These are phyloP conservation scores for Calonectria ilicicola DNA, from an alignment of 2,329 filamentous ascomycete species.

Conservation along the genomic window DNA sequence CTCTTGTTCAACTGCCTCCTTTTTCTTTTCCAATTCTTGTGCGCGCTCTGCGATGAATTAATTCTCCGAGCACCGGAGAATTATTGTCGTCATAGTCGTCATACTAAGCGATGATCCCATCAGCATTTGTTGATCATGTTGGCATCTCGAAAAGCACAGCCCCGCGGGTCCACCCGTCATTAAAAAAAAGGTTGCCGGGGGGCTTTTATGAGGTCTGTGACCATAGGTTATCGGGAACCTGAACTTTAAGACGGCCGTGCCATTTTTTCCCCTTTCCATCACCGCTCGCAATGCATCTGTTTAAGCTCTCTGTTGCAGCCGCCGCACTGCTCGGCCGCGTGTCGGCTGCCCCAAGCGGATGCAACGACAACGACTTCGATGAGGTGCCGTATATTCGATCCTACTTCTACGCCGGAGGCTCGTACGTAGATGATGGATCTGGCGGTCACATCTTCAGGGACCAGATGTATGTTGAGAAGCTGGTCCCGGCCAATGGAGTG, in stretches of 20 bases:
- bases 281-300: constrained; percentile 6
- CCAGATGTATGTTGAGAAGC: constrained; percentile 42
- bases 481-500: constrained; percentile 23
- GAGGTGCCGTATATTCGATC: constrained; percentile 33
- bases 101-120: neutral
- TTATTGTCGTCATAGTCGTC: neutral
- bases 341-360: neutral
- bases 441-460: constrained; percentile 36
- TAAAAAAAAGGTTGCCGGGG: neutral
- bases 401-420: constrained; percentile 34
- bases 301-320: constrained; percentile 5
- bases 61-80: neutral
- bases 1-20: neutral
- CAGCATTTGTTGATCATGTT: neutral
- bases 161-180: constrained; percentile 11
- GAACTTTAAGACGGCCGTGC: neutral
- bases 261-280: neutral
- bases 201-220: neutral
- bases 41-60: neutral
- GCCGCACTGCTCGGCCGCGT: neutral
- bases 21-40: neutral
- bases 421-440: constrained; percentile 34
- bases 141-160: neutral
- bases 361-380: neutral
- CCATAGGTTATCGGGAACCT: neutral